Conservation (phyloP, 441 rosid genomes). For the Euphorbia celastroides region DNA sequence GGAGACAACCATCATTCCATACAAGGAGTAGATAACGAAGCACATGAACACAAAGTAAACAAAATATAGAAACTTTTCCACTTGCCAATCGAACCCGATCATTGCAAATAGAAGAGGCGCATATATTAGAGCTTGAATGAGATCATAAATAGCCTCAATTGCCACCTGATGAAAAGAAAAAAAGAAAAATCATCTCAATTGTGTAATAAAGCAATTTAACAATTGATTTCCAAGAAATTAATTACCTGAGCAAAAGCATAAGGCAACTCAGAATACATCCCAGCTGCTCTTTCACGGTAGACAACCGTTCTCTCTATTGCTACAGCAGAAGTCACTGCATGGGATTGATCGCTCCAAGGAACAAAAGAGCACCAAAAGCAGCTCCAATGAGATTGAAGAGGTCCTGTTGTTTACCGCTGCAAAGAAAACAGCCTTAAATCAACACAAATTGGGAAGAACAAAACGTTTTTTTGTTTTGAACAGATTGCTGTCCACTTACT, state of each 20-base stretch:
- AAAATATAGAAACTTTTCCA: slow-evolving; percentile 43
- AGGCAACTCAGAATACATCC: too few species aligned
- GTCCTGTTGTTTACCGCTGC: slow-evolving; percentile 18
- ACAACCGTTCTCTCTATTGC: slow-evolving; percentile 31
- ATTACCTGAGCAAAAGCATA: slow-evolving; percentile 60
- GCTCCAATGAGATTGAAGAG: slow-evolving; percentile 56
- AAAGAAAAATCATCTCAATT: neutral
- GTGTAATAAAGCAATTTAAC: slow-evolving; percentile 18
- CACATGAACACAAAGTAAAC: slow-evolving; percentile 55
- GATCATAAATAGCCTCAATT: slow-evolving; percentile 45
- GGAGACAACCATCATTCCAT: slow-evolving; percentile 66
- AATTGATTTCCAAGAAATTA: slow-evolving; percentile 10
- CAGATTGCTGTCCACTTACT: slow-evolving; percentile 23
- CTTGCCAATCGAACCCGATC: slow-evolving; percentile 44
- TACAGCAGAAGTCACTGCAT: slow-evolving; percentile 53
- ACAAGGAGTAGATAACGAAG: slow-evolving; percentile 53
- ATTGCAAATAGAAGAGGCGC: slow-evolving; percentile 42
- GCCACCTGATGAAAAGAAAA: slow-evolving; percentile 32
- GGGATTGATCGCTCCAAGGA: slow-evolving; percentile 78
- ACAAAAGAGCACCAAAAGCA: slow-evolving; percentile 53
- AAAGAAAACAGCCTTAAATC: too few species aligned
- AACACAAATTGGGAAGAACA: neutral
- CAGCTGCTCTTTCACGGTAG: slow-evolving; percentile 62
- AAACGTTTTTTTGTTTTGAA: neutral
- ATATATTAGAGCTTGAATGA: slow-evolving; percentile 42